phyloP scores from a whole-genome alignment of 1,284 basidiomycete species.

The Leccinum huronense region DNA sequence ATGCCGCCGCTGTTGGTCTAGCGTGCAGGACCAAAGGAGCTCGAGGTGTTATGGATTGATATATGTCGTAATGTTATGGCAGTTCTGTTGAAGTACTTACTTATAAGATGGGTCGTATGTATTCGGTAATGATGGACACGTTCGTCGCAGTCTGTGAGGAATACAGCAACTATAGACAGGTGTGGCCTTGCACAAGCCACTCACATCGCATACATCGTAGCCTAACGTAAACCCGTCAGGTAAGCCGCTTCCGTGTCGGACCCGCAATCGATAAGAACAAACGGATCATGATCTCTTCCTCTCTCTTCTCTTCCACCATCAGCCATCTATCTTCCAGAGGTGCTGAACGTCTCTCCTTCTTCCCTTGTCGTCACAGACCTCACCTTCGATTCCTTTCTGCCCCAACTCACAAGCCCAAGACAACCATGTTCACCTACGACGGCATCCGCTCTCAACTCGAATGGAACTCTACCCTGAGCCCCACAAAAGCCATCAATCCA shows the following conservation, averaged over 20 bases:
- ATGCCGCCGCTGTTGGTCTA: conserved; percentile 15
- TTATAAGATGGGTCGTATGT: conserved; percentile 8
- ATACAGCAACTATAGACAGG: background rate
- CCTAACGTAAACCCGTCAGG: conserved; percentile 18
- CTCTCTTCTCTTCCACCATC: conserved; percentile 16
- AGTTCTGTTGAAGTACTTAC: conserved; percentile 10
- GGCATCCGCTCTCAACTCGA: conserved; percentile 81
- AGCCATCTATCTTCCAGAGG: conserved; percentile 18
- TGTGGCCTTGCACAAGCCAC: conserved; percentile 3
- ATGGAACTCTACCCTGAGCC: conserved; percentile 84
- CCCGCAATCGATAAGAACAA: conserved; percentile 22
- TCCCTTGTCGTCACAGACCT: conserved; percentile 12
- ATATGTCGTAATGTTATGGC: conserved; percentile 33
- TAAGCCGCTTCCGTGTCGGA: conserved; percentile 18
- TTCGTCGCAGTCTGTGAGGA: conserved; percentile 22
- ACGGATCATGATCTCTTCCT: conserved; percentile 17
- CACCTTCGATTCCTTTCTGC: conserved; percentile 14
- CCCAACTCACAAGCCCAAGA: conserved; percentile 20
- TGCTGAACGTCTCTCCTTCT: conserved; percentile 16
- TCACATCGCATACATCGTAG: conserved; percentile 10
- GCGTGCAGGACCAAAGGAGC: conserved; percentile 9
- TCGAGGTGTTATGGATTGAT: conserved; percentile 14
- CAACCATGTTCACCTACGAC: conserved; percentile 50
- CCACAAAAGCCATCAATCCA: conserved; percentile 66
- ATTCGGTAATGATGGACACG: conserved; percentile 23